Evolutionary conservation across 306 rosid species (phyloP).

Genomic region (Amphicarpaea edgeworthii): DNA sequence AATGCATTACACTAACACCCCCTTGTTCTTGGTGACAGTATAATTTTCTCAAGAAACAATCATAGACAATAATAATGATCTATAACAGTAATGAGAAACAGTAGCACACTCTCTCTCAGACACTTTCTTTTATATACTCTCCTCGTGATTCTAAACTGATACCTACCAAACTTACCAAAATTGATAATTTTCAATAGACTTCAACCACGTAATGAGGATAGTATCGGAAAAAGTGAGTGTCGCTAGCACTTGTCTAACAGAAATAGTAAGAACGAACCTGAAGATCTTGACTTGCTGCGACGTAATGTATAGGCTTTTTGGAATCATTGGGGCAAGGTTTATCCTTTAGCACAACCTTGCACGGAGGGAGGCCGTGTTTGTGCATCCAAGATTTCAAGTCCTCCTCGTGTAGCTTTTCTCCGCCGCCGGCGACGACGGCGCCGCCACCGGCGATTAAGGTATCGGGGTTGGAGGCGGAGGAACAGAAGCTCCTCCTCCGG

Average conservation of each 20-base stretch:
- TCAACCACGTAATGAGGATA: too few relatives aligned
- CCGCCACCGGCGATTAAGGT: constrained; percentile 67
- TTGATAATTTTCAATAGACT: too few relatives aligned
- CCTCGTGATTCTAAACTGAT: too few relatives aligned
- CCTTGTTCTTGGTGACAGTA: neutral
- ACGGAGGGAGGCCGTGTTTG: constrained; percentile 81
- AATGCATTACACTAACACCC: neutral
- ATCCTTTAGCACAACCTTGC: constrained; percentile 84
- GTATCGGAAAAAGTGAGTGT: too few relatives aligned
- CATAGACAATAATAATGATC: neutral
- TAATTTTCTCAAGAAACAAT: neutral
- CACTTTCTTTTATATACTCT: too few relatives aligned
- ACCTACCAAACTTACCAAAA: too few relatives aligned
- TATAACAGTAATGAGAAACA: too few relatives aligned
- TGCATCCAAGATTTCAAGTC: constrained; percentile 96
- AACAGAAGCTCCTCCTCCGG: constrained; percentile 47
- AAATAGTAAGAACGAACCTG: constrained; percentile 55
- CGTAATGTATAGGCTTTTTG: constrained; percentile 79
- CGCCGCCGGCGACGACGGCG: constrained; percentile 48
- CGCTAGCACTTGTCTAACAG: too few relatives aligned
- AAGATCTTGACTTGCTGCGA: constrained; percentile 92
- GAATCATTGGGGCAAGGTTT: constrained; percentile 63
- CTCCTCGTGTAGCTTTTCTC: constrained; percentile 53
- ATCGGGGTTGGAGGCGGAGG: constrained; percentile 73
- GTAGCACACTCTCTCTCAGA: too few relatives aligned